These are phyloP conservation scores for Ascochyta koolunga DNA, from an alignment of 2,329 filamentous ascomycete species.

Conservation along the genomic window DNA sequence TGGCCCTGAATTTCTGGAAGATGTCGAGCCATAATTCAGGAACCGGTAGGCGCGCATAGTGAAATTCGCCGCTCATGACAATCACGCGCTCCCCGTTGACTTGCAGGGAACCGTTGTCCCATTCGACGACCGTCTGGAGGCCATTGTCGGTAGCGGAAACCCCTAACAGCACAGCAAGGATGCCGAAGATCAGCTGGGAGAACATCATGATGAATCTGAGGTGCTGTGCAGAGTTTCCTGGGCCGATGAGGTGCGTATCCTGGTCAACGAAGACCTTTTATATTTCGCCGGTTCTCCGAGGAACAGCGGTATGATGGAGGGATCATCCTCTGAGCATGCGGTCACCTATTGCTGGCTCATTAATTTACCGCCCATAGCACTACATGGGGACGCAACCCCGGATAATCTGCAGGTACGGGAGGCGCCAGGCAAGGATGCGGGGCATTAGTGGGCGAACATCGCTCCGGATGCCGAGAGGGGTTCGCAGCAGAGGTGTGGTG, in stretches of 20 bases:
- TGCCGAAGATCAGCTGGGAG: constrained; percentile 1
- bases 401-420: constrained; percentile 14
- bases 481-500: not conserved
- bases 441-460: constrained; percentile 15
- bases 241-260: not conserved
- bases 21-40: constrained; percentile 62
- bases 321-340: constrained; percentile 1
- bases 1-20: constrained; percentile 61
- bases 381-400: constrained; percentile 3
- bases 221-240: not conserved
- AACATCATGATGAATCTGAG: constrained; percentile 6
- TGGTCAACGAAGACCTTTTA: not conserved
- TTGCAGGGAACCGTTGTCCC: constrained; percentile 60
- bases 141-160: constrained; percentile 35
- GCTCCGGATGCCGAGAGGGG: constrained; percentile 14
- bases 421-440: constrained; percentile 9
- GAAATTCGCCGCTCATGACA: constrained; percentile 59
- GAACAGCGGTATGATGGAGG: constrained; percentile 1
- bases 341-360: constrained; percentile 12
- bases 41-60: constrained; percentile 60
- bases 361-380: constrained; percentile 17
- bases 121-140: constrained; percentile 50
- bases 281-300: not conserved
- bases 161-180: constrained; percentile 16
- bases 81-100: constrained; percentile 58